Percentiles rank a stretch among this genome's conserved stretches.
Conservation (phyloP, 768 basidiomycete species). For the Phlebiopsis flavidoalba region DNA sequence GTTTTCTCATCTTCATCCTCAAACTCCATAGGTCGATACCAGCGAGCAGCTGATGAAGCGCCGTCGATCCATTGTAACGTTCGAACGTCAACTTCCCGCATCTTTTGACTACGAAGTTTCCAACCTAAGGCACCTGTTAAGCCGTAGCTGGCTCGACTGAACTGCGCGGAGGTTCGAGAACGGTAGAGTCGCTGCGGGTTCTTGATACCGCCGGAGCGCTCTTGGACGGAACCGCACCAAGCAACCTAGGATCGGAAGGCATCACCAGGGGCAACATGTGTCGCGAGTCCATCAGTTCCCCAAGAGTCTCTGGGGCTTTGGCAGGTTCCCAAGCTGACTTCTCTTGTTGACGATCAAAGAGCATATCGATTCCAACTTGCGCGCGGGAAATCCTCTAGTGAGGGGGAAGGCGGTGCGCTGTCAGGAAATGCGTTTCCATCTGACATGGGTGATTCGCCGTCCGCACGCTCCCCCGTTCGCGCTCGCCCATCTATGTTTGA, state of each 20-base stretch:
- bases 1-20: conserved; percentile 35
- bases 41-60: conserved; percentile 51
- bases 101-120: conserved; percentile 51
- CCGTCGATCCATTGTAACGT: conserved; percentile 72
- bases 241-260: conserved; percentile 73
- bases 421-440: conserved; percentile 27
- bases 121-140: conserved; percentile 45
- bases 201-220: conserved; percentile 31
- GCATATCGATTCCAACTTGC: conserved; percentile 65
- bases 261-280: conserved; percentile 88
- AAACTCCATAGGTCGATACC: conserved; percentile 41
- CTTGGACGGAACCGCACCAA: conserved; percentile 63
- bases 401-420: conserved; percentile 25
- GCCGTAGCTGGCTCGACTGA: conserved; percentile 34
- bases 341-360: conserved; percentile 69
- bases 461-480: conserved; percentile 56
- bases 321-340: conserved; percentile 74
- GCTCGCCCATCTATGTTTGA: conserved; percentile 52
- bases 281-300: conserved; percentile 88
- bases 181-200: conserved; percentile 19
- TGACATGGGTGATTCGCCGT: conserved; percentile 48
- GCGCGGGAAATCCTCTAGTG: conserved; percentile 27
- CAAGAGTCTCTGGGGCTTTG: conserved; percentile 73
- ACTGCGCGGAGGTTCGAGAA: conserved; percentile 29
- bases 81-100: conserved; percentile 57